Base-by-base conservation (phyloP, 1,139 yeast genomes). In the Yamadazyma buinensis region DNA sequence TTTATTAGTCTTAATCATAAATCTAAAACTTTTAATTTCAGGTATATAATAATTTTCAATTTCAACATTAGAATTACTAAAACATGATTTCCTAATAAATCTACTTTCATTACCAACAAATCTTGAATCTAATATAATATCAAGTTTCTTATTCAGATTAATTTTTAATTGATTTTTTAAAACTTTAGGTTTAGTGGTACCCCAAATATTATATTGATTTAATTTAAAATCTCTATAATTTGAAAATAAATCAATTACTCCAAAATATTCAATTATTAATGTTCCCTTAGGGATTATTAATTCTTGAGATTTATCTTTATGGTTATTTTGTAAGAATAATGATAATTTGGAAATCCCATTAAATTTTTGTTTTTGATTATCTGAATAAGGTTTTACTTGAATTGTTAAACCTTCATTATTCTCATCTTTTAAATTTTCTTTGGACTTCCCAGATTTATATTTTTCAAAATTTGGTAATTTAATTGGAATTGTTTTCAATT, bases 111-210 rank as follows among this genome's bases (percentile, higher is more conserved):
- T 85, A 1, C 97, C 97, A 15, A 80, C 75, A 34, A 77, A 74
- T 40, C 97, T 70, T 23, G 94, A 79, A 58, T 90, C 97, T 18
- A 90, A 63, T 2, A 76, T 82, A 11, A 92, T 47, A 1, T 84
- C 82, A 35, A 72, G 35, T 2, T 30, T 33, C 7, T 5, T 5
- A 17, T 17, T 7, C 19, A 5, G 7, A 17, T 17, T 17, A 7
- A 17, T 17, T 48, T 15, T 79, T 66, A 55, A 72, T 64, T 49
- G 74, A 60, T 48, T 43, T 35, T 57, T 62, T 26, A 81, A 57
- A 1, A 86, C 95, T 37, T 78, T 78, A 2, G 94, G 92, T 50
- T 88, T 88, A 10, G 95, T 80, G 13, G 87, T 78, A 0, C 96
- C 96, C 75, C 88, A 77, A n/a, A 74, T 57, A 41, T 78, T 60